Conservation (phyloP, 176 grass and related monocot species). For the Oryza nivara region DNA sequence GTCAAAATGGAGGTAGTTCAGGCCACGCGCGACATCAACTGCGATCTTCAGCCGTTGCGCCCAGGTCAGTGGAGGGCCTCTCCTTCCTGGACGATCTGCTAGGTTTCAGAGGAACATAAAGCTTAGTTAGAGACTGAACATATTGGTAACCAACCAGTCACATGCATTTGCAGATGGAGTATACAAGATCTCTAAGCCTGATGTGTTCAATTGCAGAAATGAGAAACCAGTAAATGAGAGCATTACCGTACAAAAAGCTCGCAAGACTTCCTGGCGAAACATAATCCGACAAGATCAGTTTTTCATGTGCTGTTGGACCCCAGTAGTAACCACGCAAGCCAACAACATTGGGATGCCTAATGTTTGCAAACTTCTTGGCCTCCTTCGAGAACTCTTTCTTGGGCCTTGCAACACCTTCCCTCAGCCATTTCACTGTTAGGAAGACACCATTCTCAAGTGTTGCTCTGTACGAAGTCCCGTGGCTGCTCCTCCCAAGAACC, state of each 20-base stretch:
- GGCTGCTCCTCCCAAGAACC: slow-evolving; percentile 96
- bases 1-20: slow-evolving; percentile 99
- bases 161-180: background rate
- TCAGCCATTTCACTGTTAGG: slow-evolving; percentile 95
- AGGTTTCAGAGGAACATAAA: background rate
- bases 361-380: slow-evolving; percentile 95
- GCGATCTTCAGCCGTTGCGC: slow-evolving; percentile 89
- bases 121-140: slow-evolving; percentile 14
- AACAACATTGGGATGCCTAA: slow-evolving; percentile 93
- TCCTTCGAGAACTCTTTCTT: slow-evolving; percentile 97
- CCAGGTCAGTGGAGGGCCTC: slow-evolving; percentile 88
- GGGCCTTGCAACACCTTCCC: slow-evolving; percentile 88
- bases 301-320: slow-evolving; percentile 97
- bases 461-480: slow-evolving; percentile 92
- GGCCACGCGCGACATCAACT: slow-evolving; percentile 76
- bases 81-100: slow-evolving; percentile 81
- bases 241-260: slow-evolving; percentile 92
- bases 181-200: background rate
- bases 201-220: slow-evolving; percentile 18
- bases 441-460: slow-evolving; percentile 93
- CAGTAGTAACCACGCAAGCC: slow-evolving; percentile 95
- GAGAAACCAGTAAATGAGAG: background rate
- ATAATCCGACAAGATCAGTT: slow-evolving; percentile 93
- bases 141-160: background rate
- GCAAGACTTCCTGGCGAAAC: slow-evolving; percentile 88